Percentiles rank a stretch among this genome's conserved stretches.
phyloP scores from a whole-genome alignment of 2,329 filamentous ascomycete genomes.

The Colletotrichum spaethianum region DNA sequence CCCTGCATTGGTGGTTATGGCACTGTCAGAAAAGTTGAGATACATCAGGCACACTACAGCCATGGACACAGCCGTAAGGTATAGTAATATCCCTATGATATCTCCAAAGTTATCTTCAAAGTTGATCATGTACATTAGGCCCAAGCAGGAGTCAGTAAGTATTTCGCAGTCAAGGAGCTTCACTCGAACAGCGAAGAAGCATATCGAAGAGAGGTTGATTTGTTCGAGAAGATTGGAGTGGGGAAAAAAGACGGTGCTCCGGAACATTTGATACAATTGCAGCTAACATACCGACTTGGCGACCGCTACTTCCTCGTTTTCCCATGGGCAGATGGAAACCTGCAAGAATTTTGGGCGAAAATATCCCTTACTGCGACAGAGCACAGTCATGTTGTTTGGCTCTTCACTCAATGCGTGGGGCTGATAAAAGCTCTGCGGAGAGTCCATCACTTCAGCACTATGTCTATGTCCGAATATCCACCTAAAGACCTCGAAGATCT shows the following conservation, averaged over 20 bases:
- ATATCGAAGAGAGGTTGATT: constrained; percentile 1
- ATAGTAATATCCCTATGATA: too few species aligned
- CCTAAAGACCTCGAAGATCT: neutral
- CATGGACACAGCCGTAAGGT: too few species aligned
- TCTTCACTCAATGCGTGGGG: neutral
- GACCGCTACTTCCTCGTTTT: constrained; percentile 37
- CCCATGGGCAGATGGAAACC: constrained; percentile 37
- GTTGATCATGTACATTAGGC: too few species aligned
- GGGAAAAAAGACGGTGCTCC: neutral
- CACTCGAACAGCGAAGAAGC: neutral
- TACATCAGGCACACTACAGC: too few species aligned
- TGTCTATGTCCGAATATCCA: neutral
- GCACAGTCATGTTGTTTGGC: neutral
- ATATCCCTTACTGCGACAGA: neutral
- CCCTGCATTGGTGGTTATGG: too few species aligned
- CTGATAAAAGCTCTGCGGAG: neutral
- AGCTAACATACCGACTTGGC: neutral
- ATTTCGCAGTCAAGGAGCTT: constrained; percentile 10
- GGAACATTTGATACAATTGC: neutral
- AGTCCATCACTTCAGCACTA: neutral
- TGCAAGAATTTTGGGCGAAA: constrained; percentile 11
- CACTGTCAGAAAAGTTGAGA: too few species aligned
- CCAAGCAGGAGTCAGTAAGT: neutral
- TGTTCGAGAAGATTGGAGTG: neutral
- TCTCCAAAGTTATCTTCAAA: too few species aligned